Evolutionary conservation across 306 rosid genomes (phyloP), one percentile per base, ranked within the genome.

Genomic region (Acacia confusa): DNA sequence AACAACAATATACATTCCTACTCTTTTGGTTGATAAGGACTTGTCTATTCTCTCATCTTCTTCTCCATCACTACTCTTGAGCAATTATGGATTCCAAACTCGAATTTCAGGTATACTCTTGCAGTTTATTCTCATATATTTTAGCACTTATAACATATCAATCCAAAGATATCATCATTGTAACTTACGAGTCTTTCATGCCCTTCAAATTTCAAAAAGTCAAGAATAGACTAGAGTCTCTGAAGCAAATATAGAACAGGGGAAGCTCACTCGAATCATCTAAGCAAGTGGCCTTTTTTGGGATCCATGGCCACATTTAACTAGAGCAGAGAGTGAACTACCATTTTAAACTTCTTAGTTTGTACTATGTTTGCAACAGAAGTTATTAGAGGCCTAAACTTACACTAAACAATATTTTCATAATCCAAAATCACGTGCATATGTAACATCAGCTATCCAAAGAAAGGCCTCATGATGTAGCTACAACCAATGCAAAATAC

Each of bases 121-220:
- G 27, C 61, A 53, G 20, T 7, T 50, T 50, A 17, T 50, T 53
- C 22, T 53, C 61, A 53, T 7, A 7, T 53, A 20, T 53, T 53
- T 53, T 8, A 53, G 22, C 25, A 53, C 11, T 53, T 53, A 53
- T 53, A 44, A 45, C 55, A 25, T 40, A 71, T 30, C 27, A 32
- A 47, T 77, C 68, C 9, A 32, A 81, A 36, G 44, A 73, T 78
- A 70, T 27, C 7, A 73, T 55, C 25, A n/a, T 53, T 53, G 10
- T 71, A 55, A 77, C 48, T 66, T 82, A 22, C 30, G 55, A 28
- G 57, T 43, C 50, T 44, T 27, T 28, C 19, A 20, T 52, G 48
- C 68, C 32, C 79, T 70, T 76, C 72, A 64, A 47, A 28, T 68
- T 70, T 25, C 74, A 41, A 44, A 1, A 45, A 77, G 52, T 65